Evolutionary conservation across 768 basidiomycete species (phyloP).

Genomic region (Royoungia palumana): DNA sequence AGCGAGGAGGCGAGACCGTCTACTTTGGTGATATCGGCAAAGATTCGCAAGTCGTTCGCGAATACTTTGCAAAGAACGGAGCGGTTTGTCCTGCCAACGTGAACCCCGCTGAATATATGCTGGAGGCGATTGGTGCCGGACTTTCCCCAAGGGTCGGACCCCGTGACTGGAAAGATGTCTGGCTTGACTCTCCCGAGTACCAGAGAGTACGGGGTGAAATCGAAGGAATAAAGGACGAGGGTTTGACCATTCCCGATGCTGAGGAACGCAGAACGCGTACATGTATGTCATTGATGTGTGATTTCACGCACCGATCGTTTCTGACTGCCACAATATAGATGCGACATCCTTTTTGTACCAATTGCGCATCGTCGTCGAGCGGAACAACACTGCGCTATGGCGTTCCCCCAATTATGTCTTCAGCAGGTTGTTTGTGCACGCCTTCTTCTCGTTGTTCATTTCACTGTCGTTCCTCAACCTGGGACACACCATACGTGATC

Average conservation of each 20-base stretch:
- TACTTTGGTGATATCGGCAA: constrained; percentile 88
- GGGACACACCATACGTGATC: constrained; percentile 56
- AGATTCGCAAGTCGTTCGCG: constrained; percentile 62
- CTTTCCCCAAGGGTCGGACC: constrained; percentile 67
- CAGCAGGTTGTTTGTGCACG: constrained; percentile 74
- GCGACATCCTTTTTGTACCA: constrained; percentile 78
- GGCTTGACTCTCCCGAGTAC: constrained; percentile 70
- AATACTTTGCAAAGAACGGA: constrained; percentile 76
- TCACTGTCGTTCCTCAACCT: constrained; percentile 79
- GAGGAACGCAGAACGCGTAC: constrained; percentile 42
- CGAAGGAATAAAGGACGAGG: constrained; percentile 43
- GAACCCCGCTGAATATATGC: constrained; percentile 79
- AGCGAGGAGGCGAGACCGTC: constrained; percentile 85
- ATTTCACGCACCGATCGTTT: background rate
- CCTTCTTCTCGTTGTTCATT: constrained; percentile 66
- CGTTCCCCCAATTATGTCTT: constrained; percentile 84
- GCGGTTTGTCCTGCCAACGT: constrained; percentile 67
- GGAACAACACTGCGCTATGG: constrained; percentile 74
- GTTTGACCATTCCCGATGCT: constrained; percentile 40
- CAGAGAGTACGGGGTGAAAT: constrained; percentile 42
- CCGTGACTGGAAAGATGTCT: constrained; percentile 84
- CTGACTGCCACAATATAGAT: constrained; percentile 38
- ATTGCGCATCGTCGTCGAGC: constrained; percentile 58
- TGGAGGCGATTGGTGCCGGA: constrained; percentile 86
- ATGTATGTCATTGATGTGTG: constrained; percentile 35